phyloP scores from a whole-genome alignment of 2,329 filamentous ascomycete genomes.

The Penicillium paneum region DNA sequence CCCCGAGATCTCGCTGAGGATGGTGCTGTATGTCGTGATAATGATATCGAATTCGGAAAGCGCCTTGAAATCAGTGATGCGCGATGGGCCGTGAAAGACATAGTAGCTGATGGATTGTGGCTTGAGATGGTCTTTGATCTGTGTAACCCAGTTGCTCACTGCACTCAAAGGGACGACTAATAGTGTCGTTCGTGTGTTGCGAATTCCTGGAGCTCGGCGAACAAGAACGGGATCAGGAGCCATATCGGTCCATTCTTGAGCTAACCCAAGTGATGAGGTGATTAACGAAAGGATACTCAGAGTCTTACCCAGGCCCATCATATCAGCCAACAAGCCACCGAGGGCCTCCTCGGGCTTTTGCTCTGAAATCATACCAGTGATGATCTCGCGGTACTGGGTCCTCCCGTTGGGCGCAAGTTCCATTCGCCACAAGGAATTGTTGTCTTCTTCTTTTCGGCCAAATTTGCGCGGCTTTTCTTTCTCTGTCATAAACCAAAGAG shows the following conservation, averaged over 20 bases:
- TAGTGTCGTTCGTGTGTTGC: conserved; percentile 75
- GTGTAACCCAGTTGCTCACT: conserved; percentile 90
- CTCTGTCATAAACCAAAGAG: conserved; percentile 76
- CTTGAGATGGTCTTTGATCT: conserved; percentile 77
- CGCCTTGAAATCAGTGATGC: conserved; percentile 65
- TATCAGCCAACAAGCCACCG: conserved; percentile 75
- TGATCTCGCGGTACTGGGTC: conserved; percentile 73
- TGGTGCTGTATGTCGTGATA: conserved; percentile 88
- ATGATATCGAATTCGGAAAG: conserved; percentile 77
- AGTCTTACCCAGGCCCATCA: conserved; percentile 88
- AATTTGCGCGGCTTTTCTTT: conserved; percentile 67
- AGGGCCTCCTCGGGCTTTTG: conserved; percentile 63
- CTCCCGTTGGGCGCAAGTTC: conserved; percentile 56
- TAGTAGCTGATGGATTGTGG: conserved; percentile 66
- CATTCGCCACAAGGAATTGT: conserved; percentile 74
- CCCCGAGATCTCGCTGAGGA: conserved; percentile 71
- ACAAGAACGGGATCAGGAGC: conserved; percentile 46
- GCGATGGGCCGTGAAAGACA: conserved; percentile 79
- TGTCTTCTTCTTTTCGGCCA: conserved; percentile 57
- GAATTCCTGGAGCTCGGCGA: conserved; percentile 35
- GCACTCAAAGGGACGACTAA: conserved; percentile 88
- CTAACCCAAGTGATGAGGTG: conserved; percentile 61
- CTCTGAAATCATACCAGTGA: conserved; percentile 67
- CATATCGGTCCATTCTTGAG: conserved; percentile 59
- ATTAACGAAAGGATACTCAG: conserved; percentile 81